Evolutionary conservation across 768 basidiomycete species (phyloP).

Genomic region (Bullera alba): DNA sequence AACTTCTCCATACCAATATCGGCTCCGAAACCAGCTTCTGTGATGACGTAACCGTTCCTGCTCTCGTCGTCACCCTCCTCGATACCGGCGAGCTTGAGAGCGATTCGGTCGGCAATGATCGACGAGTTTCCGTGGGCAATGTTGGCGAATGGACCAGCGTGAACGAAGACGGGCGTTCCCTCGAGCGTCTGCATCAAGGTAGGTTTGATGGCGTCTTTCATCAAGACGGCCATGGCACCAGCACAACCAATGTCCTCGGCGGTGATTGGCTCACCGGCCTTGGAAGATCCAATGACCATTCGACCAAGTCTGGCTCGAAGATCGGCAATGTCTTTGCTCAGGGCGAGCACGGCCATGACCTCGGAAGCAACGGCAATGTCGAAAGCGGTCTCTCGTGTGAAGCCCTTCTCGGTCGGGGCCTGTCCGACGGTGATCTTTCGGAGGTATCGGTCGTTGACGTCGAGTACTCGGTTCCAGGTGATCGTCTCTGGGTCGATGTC

Average conservation of each 20-base stretch:
- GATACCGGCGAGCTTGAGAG: conserved; percentile 90
- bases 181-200: conserved; percentile 98
- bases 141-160: conserved; percentile 98
- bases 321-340: conserved; percentile 78
- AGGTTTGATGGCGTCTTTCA: conserved; percentile 99
- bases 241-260: conserved; percentile 94
- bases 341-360: conserved; percentile 93
- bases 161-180: conserved; percentile 97
- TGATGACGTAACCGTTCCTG: conserved; percentile 87
- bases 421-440: conserved; percentile 91
- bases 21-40: conserved; percentile 96
- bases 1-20: conserved; percentile 84
- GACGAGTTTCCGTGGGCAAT: conserved; percentile 97
- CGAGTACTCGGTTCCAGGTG: conserved; percentile 93
- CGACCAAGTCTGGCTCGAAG: conserved; percentile 76
- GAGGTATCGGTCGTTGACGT: conserved; percentile 94
- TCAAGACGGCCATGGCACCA: conserved; percentile 88
- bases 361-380: conserved; percentile 97
- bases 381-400: conserved; percentile 81
- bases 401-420: conserved; percentile 78
- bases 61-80: conserved; percentile 79
- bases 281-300: conserved; percentile 95
- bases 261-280: conserved; percentile 81
- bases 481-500: conserved; percentile 86
- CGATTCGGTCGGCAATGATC: conserved; percentile 93